Evolutionary conservation across 495 filamentous ascomycete species (phyloP).

Genomic region (Clavariopsis aquatica): DNA sequence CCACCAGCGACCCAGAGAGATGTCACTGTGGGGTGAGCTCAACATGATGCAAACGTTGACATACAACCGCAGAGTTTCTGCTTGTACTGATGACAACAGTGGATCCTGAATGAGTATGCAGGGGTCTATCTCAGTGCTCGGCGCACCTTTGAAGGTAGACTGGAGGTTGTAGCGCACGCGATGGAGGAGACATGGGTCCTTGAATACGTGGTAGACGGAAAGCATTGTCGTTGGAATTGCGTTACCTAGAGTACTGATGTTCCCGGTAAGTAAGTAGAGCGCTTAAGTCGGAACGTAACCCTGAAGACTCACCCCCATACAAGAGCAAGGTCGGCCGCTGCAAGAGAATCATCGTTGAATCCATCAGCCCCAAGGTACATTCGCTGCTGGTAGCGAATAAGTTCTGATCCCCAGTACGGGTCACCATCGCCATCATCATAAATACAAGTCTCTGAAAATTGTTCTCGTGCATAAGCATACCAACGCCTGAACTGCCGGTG

Average conservation of each 20-base stretch:
- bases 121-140: constrained; percentile 11
- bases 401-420: constrained; percentile 28
- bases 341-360: constrained; percentile 25
- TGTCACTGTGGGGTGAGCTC: constrained; percentile 11
- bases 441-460: constrained; percentile 16
- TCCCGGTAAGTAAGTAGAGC: neutral
- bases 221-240: constrained; percentile 24
- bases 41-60: constrained; percentile 22
- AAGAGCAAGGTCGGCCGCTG: constrained; percentile 30
- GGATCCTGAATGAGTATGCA: constrained; percentile 20
- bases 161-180: constrained; percentile 22
- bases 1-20: constrained; percentile 11
- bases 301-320: constrained; percentile 29
- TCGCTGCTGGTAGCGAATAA: constrained; percentile 25
- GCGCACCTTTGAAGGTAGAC: neutral
- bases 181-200: constrained; percentile 20
- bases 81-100: constrained; percentile 29
- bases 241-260: constrained; percentile 20
- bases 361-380: constrained; percentile 20
- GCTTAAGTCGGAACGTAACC: neutral
- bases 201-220: constrained; percentile 29
- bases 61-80: constrained; percentile 34
- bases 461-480: constrained; percentile 26
- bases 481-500: constrained; percentile 11
- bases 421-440: constrained; percentile 27